phyloP scores from a whole-genome alignment of 1,284 basidiomycete species.

The Rhizoctonia solani region DNA sequence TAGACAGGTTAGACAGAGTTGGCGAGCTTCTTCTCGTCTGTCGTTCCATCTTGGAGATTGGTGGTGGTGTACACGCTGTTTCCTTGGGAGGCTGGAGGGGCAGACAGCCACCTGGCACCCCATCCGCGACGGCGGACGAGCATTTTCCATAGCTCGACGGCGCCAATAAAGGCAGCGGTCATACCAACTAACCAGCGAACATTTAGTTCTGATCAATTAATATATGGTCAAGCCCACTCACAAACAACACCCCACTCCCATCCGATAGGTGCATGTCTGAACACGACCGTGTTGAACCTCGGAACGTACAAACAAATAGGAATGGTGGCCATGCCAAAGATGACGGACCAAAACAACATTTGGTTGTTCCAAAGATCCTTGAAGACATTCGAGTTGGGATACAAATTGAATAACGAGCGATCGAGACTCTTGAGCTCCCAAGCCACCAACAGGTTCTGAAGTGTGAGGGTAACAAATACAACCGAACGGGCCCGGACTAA shows the following conservation, averaged over 20 bases:
- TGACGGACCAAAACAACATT: conserved; percentile 56
- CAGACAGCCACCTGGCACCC: conserved; percentile 26
- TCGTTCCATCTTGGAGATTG: too few relatives aligned
- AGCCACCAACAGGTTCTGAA: conserved; percentile 52
- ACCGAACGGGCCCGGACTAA: conserved; percentile 55
- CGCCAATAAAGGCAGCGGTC: conserved; percentile 24
- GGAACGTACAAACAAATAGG: conserved; percentile 58
- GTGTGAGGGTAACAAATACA: conserved; percentile 58
- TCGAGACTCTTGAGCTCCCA: conserved; percentile 48
- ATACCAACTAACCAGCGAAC: conserved; percentile 12
- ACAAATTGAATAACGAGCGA: conserved; percentile 11
- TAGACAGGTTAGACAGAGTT: conserved; percentile 2
- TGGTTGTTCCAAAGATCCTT: conserved; percentile 59
- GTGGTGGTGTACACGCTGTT: not conserved
- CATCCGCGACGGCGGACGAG: conserved; percentile 30
- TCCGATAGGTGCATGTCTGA: conserved; percentile 51
- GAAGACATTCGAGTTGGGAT: conserved; percentile 49
- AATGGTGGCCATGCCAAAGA: conserved; percentile 55
- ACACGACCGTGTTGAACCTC: conserved; percentile 41
- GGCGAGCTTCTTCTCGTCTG: conserved; percentile 23
- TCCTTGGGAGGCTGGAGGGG: conserved; percentile 20
- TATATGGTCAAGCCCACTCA: not conserved
- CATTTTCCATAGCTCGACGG: conserved; percentile 34
- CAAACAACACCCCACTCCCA: conserved; percentile 54
- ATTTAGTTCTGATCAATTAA: too few relatives aligned